Conservation (phyloP, 495 filamentous ascomycete genomes). For the Penicillium malachiteum region DNA sequence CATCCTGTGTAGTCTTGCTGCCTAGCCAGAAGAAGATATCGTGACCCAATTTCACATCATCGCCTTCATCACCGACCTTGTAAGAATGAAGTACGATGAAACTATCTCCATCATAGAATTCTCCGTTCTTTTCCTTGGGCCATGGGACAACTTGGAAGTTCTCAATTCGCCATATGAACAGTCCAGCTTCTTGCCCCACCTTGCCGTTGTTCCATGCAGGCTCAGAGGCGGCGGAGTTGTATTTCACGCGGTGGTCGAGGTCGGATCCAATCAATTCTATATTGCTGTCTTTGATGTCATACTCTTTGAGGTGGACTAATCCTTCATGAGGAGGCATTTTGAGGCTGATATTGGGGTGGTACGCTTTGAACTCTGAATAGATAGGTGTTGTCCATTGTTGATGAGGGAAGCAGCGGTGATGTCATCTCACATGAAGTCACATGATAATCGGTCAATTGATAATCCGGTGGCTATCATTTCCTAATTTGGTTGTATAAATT, state of each 20-base stretch:
- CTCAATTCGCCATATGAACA: constrained; percentile 62
- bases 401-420: neutral
- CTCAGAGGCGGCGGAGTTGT: constrained; percentile 58
- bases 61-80: constrained; percentile 48
- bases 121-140: constrained; percentile 50
- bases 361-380: neutral
- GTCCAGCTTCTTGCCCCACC: constrained; percentile 47
- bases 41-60: constrained; percentile 49
- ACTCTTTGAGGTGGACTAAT: constrained; percentile 56
- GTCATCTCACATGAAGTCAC: neutral
- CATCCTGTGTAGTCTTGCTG: constrained; percentile 58
- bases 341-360: constrained; percentile 1
- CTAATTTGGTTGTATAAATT: neutral
- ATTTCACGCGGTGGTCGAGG: constrained; percentile 62
- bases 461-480: neutral
- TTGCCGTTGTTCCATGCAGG: constrained; percentile 59
- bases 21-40: constrained; percentile 64
- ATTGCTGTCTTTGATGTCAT: constrained; percentile 63
- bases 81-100: constrained; percentile 60
- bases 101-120: constrained; percentile 63
- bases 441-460: neutral
- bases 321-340: constrained; percentile 58
- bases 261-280: constrained; percentile 58
- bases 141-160: constrained; percentile 60
- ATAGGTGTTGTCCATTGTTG: neutral